phyloP scores from a whole-genome alignment of 495 filamentous ascomycete genomes.

The Talaromyces stipitatus region DNA sequence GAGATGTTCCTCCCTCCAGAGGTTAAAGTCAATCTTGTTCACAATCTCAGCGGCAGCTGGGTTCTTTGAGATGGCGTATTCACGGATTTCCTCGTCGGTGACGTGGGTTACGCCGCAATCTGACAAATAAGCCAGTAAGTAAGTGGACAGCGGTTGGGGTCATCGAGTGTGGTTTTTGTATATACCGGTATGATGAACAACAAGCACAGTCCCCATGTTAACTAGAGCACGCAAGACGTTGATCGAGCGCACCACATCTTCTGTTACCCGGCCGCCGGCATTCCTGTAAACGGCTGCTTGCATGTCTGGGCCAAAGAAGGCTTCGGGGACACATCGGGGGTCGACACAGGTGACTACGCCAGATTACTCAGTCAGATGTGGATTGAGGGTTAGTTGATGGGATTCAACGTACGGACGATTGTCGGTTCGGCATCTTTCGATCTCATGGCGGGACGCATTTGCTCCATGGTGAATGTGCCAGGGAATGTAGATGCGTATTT shows the following conservation, averaged over 20 bases:
- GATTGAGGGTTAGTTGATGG: background rate
- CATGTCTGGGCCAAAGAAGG: background rate
- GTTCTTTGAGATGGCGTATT: background rate
- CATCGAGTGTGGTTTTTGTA: background rate
- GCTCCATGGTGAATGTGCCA: background rate
- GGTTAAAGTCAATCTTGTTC: background rate
- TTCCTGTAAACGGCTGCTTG: background rate
- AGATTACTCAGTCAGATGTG: background rate
- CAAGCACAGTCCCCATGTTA: background rate
- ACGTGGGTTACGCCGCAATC: background rate
- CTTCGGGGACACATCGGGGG: slow-evolving; percentile 1
- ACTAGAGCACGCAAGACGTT: background rate
- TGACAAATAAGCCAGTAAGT: background rate
- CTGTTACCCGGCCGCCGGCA: background rate
- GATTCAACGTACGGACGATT: background rate
- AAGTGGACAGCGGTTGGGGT: too few species aligned
- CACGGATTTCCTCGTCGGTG: background rate
- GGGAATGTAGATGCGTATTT: background rate
- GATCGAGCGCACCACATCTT: background rate
- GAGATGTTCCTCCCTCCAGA: background rate
- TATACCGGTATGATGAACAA: slow-evolving; percentile 1
- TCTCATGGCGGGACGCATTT: background rate
- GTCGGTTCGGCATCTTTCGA: background rate
- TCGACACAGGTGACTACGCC: slow-evolving; percentile 1
- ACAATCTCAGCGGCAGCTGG: background rate